Percentiles rank a stretch among this genome's conserved stretches.
Evolutionary conservation across 2,329 filamentous ascomycete species (phyloP).

Genomic region (Stagonosporopsis chrysanthemi): DNA sequence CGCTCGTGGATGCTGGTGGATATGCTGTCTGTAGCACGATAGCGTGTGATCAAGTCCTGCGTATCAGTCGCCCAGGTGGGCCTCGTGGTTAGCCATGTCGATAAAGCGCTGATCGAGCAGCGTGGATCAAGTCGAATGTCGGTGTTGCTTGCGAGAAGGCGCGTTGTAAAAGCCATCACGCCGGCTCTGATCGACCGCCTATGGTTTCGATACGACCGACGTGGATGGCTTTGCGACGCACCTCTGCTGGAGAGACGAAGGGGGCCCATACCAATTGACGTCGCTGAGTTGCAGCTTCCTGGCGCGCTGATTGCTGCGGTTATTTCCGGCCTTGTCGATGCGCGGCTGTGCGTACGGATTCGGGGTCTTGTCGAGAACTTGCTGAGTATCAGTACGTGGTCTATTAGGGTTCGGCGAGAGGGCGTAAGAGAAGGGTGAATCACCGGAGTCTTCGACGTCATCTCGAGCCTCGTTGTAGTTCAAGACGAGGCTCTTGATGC

Average conservation of each 20-base stretch:
- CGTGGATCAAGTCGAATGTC: conserved; percentile 17
- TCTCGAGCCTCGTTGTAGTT: conserved; percentile 90
- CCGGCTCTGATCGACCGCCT: conserved; percentile 21
- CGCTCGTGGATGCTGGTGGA: conserved; percentile 20
- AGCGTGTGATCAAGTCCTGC: conserved; percentile 41
- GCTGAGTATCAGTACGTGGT: conserved; percentile 50
- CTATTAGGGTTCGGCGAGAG: conserved; percentile 58
- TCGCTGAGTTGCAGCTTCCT: conserved; percentile 94
- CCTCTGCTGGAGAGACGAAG: conserved; percentile 28
- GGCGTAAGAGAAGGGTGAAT: conserved; percentile 54
- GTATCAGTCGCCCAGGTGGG: conserved; percentile 34
- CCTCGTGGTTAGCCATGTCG: conserved; percentile 36
- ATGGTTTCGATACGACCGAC: conserved; percentile 17
- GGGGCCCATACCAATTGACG: conserved; percentile 84
- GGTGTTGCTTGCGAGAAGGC: conserved; percentile 16
- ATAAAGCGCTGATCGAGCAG: conserved; percentile 14
- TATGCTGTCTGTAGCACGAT: conserved; percentile 35
- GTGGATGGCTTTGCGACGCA: conserved; percentile 15
- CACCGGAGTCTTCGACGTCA: conserved; percentile 76
- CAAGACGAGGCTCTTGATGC: conserved; percentile 96
- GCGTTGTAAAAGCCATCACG: conserved; percentile 13
- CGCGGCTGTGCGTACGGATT: conserved; percentile 55
- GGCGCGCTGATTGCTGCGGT: conserved; percentile 79
- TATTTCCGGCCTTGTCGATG: conserved; percentile 65
- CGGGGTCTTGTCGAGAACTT: conserved; percentile 52